phyloP scores from a whole-genome alignment of 208 protist genomes.

The Acanthamoeba castellanii region DNA sequence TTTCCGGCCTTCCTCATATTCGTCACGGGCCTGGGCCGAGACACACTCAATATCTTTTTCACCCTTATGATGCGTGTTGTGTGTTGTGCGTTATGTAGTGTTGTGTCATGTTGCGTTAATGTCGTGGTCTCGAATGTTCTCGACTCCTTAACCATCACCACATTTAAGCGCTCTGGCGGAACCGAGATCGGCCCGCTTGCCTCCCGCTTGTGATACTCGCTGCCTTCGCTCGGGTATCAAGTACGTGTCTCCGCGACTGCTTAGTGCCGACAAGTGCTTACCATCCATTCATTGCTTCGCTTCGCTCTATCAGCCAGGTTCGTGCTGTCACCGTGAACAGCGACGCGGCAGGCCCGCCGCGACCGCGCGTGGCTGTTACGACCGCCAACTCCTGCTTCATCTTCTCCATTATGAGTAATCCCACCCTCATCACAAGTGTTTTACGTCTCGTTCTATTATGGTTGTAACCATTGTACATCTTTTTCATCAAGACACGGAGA shows the following conservation, averaged over 20 bases:
- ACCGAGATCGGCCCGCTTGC: too few relatives aligned
- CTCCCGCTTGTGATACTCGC: neutral
- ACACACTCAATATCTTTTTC: slow-evolving; percentile 2
- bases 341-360: neutral
- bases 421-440: too few relatives aligned
- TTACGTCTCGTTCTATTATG: too few relatives aligned
- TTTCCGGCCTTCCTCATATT: neutral
- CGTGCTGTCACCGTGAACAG: neutral
- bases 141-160: too few relatives aligned
- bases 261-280: neutral
- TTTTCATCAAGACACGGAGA: neutral
- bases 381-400: neutral
- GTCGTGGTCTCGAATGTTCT: too few relatives aligned
- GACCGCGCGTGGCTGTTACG: neutral
- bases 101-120: too few relatives aligned
- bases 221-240: neutral
- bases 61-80: neutral
- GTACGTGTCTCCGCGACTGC: neutral
- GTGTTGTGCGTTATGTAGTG: too few relatives aligned
- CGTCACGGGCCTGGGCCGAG: neutral
- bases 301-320: neutral
- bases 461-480: too few relatives aligned
- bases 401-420: slow-evolving; percentile 28
- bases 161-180: too few relatives aligned
- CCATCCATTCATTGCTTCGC: neutral